A percentile compares a stretch with the other conserved stretches of the same genome.
These are phyloP conservation scores for Dillenia suffruticosa DNA, from an alignment of 164 flowering plant genomes.

Conservation along the genomic window DNA sequence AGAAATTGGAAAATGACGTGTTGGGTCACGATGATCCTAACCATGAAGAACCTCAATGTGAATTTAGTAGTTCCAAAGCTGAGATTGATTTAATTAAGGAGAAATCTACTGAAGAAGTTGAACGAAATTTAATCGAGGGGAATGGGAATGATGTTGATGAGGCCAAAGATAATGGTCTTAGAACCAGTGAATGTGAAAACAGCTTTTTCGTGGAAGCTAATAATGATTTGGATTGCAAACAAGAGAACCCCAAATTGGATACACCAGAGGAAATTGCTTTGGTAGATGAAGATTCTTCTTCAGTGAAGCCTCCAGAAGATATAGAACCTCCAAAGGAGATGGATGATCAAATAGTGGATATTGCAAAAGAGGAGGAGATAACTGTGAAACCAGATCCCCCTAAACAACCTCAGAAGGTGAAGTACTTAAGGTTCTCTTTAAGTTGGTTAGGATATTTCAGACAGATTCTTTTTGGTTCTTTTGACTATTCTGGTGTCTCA, in stretches of 20 bases:
- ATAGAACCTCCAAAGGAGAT: slow-evolving; percentile 7
- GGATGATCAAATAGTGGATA: slow-evolving; percentile 11
- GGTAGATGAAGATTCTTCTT: slow-evolving; percentile 15
- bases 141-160: slow-evolving; percentile 16
- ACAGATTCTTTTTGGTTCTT: not conserved
- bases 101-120: slow-evolving; percentile 18
- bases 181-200: slow-evolving; percentile 16
- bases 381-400: slow-evolving; percentile 22
- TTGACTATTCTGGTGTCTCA: not conserved
- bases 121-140: slow-evolving; percentile 12
- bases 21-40: slow-evolving; percentile 14
- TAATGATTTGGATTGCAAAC: slow-evolving; percentile 19
- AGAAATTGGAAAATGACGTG: slow-evolving; percentile 24
- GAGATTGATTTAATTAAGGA: slow-evolving; percentile 21
- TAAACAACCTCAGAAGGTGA: slow-evolving; percentile 48
- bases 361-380: slow-evolving; percentile 18
- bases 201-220: slow-evolving; percentile 14
- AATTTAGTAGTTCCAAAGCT: slow-evolving; percentile 9
- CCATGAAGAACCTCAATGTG: slow-evolving; percentile 16
- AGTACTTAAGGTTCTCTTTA: not conserved
- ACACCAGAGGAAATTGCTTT: slow-evolving; percentile 21
- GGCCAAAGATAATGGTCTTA: slow-evolving; percentile 20
- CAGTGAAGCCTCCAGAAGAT: slow-evolving; percentile 7
- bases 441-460: not conserved
- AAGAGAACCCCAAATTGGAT: slow-evolving; percentile 12